These are phyloP conservation scores for Madurella fahalii DNA, from an alignment of 2,329 filamentous ascomycete species.

Conservation along the genomic window DNA sequence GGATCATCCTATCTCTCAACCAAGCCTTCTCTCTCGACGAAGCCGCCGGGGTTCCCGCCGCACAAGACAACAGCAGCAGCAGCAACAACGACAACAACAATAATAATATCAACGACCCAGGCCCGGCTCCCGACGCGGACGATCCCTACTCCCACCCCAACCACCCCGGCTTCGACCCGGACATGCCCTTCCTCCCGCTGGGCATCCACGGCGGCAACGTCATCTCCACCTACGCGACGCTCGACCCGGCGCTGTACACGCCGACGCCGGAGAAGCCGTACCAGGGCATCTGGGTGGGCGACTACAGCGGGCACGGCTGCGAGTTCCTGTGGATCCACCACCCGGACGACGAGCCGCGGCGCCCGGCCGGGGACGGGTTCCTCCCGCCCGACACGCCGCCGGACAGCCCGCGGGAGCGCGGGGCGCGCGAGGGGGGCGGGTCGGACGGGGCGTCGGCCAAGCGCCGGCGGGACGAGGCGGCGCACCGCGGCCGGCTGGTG, in stretches of 20 bases:
- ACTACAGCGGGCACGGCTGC: constrained; percentile 82
- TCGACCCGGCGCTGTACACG: constrained; percentile 71
- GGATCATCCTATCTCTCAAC: no score
- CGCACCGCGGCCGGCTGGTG: constrained; percentile 66
- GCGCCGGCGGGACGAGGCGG: constrained; percentile 42
- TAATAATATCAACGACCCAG: not conserved
- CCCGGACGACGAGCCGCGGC: constrained; percentile 48
- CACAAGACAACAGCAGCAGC: no score
- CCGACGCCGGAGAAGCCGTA: constrained; percentile 77
- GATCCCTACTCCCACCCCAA: not conserved
- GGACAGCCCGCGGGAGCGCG: no score
- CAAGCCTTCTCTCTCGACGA: no score
- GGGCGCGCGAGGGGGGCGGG: no score
- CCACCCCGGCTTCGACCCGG: constrained; percentile 6
- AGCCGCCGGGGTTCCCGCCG: no score
- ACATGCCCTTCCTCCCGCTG: constrained; percentile 21
- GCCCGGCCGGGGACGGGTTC: no score
- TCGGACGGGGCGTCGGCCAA: constrained; percentile 27
- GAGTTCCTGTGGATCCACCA: constrained; percentile 85
- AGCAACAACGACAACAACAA: no score
- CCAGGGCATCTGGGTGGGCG: constrained; percentile 87
- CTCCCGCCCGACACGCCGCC: no score
- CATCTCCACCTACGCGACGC: constrained; percentile 62
- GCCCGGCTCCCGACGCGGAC: no score
- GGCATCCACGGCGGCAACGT: constrained; percentile 52